Percentiles rank a stretch among this genome's conserved stretches.
These are phyloP conservation scores for Auriscalpium vulgare DNA, from an alignment of 768 basidiomycete species.

Conservation along the genomic window DNA sequence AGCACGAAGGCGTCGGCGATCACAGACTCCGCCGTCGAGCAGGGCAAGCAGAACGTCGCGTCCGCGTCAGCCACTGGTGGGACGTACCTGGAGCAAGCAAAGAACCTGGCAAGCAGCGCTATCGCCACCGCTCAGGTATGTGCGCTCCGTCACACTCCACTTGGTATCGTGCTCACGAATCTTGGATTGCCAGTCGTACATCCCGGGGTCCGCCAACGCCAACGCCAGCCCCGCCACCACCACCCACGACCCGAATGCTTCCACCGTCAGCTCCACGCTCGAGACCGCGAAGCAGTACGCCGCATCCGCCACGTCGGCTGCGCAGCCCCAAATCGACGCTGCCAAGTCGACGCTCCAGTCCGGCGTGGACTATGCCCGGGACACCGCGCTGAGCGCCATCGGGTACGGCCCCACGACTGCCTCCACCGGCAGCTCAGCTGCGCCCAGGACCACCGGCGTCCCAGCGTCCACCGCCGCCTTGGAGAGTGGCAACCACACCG, in stretches of 20 bases:
- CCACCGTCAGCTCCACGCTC: constrained; percentile 23
- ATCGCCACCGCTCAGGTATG: constrained; percentile 39
- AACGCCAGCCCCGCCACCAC: constrained; percentile 23
- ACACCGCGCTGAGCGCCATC: constrained; percentile 15
- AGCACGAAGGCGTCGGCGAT: constrained; percentile 24
- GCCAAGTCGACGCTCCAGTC: constrained; percentile 32
- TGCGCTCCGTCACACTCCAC: constrained; percentile 3
- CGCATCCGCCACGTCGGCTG: constrained; percentile 21
- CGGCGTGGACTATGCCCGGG: constrained; percentile 22
- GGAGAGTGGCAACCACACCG: constrained; percentile 2
- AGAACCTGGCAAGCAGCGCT: constrained; percentile 35
- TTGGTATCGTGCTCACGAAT: not conserved
- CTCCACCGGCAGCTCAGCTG: not conserved
- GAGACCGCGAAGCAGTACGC: constrained; percentile 27
- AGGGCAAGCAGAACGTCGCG: constrained; percentile 47
- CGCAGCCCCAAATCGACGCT: constrained; percentile 33
- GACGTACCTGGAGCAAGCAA: constrained; percentile 49
- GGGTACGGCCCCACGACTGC: constrained; percentile 3
- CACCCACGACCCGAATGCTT: constrained; percentile 24
- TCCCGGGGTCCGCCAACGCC: constrained; percentile 19
- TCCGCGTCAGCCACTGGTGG: constrained; percentile 36
- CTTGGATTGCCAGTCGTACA: constrained; percentile 5
- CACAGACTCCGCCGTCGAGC: constrained; percentile 45
- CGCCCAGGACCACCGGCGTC: not conserved
- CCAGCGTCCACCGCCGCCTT: not conserved